Conservation (phyloP, 257 asterid genomes). For the Gentiana dahurica region DNA sequence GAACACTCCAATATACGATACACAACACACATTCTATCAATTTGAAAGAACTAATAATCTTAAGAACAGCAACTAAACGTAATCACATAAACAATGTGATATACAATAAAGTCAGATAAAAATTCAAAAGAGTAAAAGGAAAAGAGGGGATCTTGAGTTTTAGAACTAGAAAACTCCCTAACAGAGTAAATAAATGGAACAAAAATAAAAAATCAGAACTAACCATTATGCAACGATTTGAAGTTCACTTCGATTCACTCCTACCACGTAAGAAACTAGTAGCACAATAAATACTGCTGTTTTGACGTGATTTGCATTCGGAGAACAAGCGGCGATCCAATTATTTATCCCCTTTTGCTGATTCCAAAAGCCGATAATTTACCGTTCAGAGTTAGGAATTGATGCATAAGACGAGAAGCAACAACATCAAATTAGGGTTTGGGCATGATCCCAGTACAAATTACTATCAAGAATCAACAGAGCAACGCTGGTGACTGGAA, state of each 20-base stretch:
- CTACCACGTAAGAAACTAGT: background rate
- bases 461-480: too few species aligned
- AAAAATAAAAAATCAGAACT: slow-evolving; percentile 5
- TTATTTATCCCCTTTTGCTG: too few species aligned
- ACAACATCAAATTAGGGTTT: background rate
- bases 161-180: background rate
- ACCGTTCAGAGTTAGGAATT: background rate
- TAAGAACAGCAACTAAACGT: too few species aligned
- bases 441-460: too few species aligned
- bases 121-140: background rate
- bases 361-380: background rate
- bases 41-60: too few species aligned
- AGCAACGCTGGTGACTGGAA: too few species aligned
- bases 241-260: slow-evolving; percentile 6
- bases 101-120: background rate
- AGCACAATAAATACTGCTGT: background rate
- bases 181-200: background rate
- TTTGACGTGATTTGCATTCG: too few species aligned
- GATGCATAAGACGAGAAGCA: background rate
- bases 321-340: background rate
- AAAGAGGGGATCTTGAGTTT: background rate
- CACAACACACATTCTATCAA: too few species aligned
- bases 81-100: too few species aligned
- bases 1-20: too few species aligned
- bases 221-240: slow-evolving; percentile 10